phyloP scores from a whole-genome alignment of 495 filamentous ascomycete species.

The Chaetomium tenue region DNA sequence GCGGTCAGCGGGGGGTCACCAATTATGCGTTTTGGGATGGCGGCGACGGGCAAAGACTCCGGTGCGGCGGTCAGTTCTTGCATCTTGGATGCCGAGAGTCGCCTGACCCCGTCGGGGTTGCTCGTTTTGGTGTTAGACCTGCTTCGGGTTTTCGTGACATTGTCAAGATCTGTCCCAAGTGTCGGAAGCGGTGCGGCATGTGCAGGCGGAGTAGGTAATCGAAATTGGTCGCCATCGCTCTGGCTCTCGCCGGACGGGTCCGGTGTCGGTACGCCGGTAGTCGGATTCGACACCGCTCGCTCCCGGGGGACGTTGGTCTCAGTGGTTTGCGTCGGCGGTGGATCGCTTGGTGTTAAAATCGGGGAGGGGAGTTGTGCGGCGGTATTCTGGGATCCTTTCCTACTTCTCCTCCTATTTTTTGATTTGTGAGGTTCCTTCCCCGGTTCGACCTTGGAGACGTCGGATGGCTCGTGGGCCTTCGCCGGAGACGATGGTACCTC shows the following conservation, averaged over 20 bases:
- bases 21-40: slow-evolving; percentile 29
- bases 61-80: slow-evolving; percentile 54
- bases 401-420: neutral
- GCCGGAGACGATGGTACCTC: neutral
- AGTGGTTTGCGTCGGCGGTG: neutral
- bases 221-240: slow-evolving; percentile 29
- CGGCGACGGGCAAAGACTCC: slow-evolving; percentile 48
- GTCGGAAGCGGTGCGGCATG: neutral
- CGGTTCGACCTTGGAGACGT: neutral
- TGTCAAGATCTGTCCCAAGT: neutral
- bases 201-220: slow-evolving; percentile 5
- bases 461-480: neutral
- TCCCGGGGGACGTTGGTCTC: slow-evolving; percentile 5
- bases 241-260: slow-evolving; percentile 38
- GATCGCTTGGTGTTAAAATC: slow-evolving; percentile 21
- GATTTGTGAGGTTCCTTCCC: neutral
- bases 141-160: slow-evolving; percentile 26
- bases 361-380: slow-evolving; percentile 22
- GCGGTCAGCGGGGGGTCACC: slow-evolving; percentile 40
- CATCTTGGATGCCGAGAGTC: slow-evolving; percentile 58
- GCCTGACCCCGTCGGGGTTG: slow-evolving; percentile 45
- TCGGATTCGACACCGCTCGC: slow-evolving; percentile 23
- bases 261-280: slow-evolving; percentile 32
- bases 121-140: slow-evolving; percentile 40
- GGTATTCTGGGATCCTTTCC: neutral